These are phyloP conservation scores for Malus sylvestris DNA, from an alignment of 306 rosid genomes.

Conservation along the genomic window DNA sequence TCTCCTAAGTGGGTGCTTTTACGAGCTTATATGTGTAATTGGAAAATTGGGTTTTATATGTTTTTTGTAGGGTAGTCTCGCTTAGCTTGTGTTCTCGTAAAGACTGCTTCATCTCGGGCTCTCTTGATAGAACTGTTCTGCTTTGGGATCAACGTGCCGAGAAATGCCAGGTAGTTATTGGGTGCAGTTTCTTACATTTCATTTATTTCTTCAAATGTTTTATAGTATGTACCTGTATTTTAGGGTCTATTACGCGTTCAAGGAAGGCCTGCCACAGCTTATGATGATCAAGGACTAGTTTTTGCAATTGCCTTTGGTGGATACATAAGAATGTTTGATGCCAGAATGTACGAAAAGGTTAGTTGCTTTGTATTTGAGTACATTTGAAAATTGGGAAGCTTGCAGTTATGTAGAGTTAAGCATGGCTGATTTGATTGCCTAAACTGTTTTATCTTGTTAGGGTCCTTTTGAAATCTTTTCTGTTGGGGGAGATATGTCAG, in stretches of 20 bases:
- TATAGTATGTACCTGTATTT: neutral
- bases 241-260: constrained; percentile 89
- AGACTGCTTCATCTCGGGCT: constrained; percentile 90
- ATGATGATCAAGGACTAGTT: constrained; percentile 90
- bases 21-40: neutral
- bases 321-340: constrained; percentile 79
- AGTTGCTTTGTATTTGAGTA: constrained; percentile 12
- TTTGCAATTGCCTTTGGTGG: constrained; percentile 95
- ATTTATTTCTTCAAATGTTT: neutral
- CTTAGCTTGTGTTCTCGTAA: constrained; percentile 82
- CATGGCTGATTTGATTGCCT: constrained; percentile 11
- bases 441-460: constrained; percentile 33
- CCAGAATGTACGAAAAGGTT: constrained; percentile 88
- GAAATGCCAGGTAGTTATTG: constrained; percentile 71
- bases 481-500: constrained; percentile 83
- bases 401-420: constrained; percentile 2
- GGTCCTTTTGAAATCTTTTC: constrained; percentile 92
- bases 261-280: constrained; percentile 93
- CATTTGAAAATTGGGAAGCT: neutral
- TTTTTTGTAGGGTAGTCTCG: constrained; percentile 73
- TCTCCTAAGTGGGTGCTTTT: neutral
- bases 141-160: constrained; percentile 96
- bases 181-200: constrained; percentile 1
- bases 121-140: constrained; percentile 85
- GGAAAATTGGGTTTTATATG: neutral